Percentiles rank a stretch among this genome's conserved stretches.
These are phyloP conservation scores for Pezizomycotina sp. DNA, from an alignment of 2,329 filamentous ascomycete species.

Conservation along the genomic window DNA sequence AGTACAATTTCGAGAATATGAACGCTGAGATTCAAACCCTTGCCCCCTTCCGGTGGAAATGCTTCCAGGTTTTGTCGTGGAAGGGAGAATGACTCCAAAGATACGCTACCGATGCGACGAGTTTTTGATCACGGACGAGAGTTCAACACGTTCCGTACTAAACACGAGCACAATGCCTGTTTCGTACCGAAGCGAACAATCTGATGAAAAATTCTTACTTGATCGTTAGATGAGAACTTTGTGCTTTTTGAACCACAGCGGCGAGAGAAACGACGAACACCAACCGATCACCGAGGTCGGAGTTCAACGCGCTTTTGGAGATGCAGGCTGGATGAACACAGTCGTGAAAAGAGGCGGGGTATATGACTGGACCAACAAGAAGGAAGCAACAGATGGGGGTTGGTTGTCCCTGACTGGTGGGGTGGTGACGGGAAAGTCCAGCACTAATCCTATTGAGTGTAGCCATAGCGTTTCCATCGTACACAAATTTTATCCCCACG, in stretches of 20 bases:
- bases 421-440: too few species aligned
- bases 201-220: conserved; percentile 38
- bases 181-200: conserved; percentile 37
- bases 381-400: too few species aligned
- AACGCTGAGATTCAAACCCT: conserved; percentile 29
- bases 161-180: conserved; percentile 30
- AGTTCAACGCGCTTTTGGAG: conserved; percentile 32
- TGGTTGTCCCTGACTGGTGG: too few species aligned
- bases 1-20: conserved; percentile 38
- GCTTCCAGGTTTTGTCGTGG: conserved; percentile 39
- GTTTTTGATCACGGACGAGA: conserved; percentile 35
- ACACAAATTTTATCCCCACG: too few species aligned
- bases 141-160: conserved; percentile 33
- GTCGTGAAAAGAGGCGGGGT: conserved; percentile 34
- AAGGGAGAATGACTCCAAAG: conserved; percentile 37
- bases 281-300: conserved; percentile 36
- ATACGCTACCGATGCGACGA: conserved; percentile 30
- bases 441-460: too few species aligned
- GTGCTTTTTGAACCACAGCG: too few species aligned
- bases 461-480: too few species aligned
- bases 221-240: too few species aligned
- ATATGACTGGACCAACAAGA: conserved; percentile 36
- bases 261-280: too few species aligned
- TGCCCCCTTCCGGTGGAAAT: conserved; percentile 39
- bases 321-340: conserved; percentile 34